Base-by-base conservation (phyloP, 73 alveolate genomes). In the Symbiodinium pilosum region DNA sequence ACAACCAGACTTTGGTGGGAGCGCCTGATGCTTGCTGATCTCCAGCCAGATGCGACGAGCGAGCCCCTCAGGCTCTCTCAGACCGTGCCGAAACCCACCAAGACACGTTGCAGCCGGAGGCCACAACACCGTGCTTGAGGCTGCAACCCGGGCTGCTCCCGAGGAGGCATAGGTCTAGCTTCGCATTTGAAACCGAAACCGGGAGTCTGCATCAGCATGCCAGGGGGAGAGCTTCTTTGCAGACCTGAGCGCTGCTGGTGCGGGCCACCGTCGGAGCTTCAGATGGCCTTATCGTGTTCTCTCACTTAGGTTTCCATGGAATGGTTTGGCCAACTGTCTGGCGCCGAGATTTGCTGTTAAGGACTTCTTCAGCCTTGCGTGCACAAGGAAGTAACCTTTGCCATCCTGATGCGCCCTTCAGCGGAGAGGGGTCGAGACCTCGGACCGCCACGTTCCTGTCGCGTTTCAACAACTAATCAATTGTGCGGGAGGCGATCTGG, bases 351-450 rank as follows among this genome's bases (percentile, higher is more conserved):
- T n/a, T n/a, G n/a, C n/a, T n/a, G n/a, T n/a, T n/a, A n/a, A n/a
- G n/a, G n/a, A n/a, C n/a, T n/a, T n/a, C n/a, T n/a, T n/a, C n/a
- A n/a, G n/a, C n/a, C n/a, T n/a, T n/a, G n/a, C n/a, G n/a, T n/a
- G n/a, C n/a, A n/a, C n/a, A n/a, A n/a, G n/a, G n/a, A 91, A 75
- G 77, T 91, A 77, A 91, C 88, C 16, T 91, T 42, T 71, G 75
- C 97, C 81, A 91, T 91, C 64, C 54, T 91, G 52, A 91, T 91
- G 97, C 97, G 97, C 51, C 83, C 97, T 32, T 91, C 68, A 73
- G 97, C 97, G 1, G 30, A 21, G 28, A 24, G 77, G n/a, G n/a
- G n/a, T n/a, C n/a, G n/a, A n/a, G n/a, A n/a, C n/a, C 44, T 5
- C 34, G 12, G 87, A 34, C 51, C 87, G 75, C 75, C 14, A 24